Evolutionary conservation across 2,329 filamentous ascomycete species (phyloP).

Genomic region (Immersiporthe knoxdaviesiana): DNA sequence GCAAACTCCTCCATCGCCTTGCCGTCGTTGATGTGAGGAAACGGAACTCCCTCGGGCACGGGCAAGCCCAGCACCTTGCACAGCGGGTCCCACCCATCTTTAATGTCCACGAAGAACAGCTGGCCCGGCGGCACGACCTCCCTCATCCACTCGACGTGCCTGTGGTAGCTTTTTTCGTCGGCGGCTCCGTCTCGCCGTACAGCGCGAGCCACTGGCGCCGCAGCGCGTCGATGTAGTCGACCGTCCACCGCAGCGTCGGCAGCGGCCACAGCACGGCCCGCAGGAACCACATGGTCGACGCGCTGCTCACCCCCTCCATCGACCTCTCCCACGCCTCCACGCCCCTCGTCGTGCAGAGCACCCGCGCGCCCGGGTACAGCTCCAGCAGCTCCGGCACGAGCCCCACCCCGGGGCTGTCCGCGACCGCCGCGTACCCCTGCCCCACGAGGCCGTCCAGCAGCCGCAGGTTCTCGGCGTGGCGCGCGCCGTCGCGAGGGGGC

Average conservation of each 20-base stretch:
- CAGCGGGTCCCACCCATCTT: constrained; percentile 46
- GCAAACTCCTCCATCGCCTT: constrained; percentile 16
- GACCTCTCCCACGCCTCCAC: constrained; percentile 44
- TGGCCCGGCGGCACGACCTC: constrained; percentile 38
- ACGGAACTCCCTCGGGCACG: constrained; percentile 37
- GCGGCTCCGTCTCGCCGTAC: constrained; percentile 36
- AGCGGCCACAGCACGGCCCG: constrained; percentile 40
- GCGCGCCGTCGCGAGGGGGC: neutral
- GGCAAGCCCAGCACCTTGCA: constrained; percentile 43
- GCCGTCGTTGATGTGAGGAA: constrained; percentile 41
- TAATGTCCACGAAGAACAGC: constrained; percentile 43
- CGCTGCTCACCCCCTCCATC: constrained; percentile 39
- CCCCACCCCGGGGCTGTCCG: constrained; percentile 48
- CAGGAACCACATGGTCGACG: constrained; percentile 41
- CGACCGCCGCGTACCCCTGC: constrained; percentile 40
- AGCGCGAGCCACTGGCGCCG: constrained; percentile 33
- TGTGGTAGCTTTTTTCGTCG: constrained; percentile 18
- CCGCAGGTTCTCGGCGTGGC: constrained; percentile 9
- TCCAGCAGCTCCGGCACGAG: constrained; percentile 51
- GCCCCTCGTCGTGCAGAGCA: constrained; percentile 49
- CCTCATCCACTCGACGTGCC: constrained; percentile 24
- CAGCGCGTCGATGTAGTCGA: constrained; percentile 36
- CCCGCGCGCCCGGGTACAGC: constrained; percentile 53
- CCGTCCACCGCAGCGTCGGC: constrained; percentile 39
- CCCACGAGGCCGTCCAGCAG: neutral